phyloP scores from a whole-genome alignment of 2,329 filamentous ascomycete genomes.

The Tympanopsis confertula region DNA sequence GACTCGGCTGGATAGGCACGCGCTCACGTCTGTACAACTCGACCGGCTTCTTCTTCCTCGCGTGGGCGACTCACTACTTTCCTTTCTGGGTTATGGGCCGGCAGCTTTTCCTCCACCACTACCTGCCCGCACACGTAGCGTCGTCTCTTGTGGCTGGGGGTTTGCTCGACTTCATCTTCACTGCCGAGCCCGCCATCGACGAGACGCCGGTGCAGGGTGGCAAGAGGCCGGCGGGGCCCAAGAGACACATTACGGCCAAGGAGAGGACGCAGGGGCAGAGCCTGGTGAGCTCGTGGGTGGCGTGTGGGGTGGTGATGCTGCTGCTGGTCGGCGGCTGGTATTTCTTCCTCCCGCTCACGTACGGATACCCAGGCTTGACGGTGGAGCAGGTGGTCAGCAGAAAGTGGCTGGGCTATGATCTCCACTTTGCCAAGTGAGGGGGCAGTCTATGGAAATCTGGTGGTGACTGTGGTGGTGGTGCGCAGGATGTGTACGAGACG shows the following conservation, averaged over 20 bases:
- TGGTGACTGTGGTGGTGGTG: constrained; percentile 3
- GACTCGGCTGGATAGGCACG: constrained; percentile 43
- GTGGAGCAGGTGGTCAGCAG: constrained; percentile 68
- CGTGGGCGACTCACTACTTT: constrained; percentile 94
- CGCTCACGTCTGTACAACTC: constrained; percentile 95
- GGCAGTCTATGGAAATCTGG: not conserved
- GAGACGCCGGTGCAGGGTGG: constrained; percentile 30
- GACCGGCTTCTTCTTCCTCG: constrained; percentile 96
- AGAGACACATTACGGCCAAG: constrained; percentile 62
- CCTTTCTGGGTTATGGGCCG: constrained; percentile 98
- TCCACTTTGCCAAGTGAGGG: constrained; percentile 91
- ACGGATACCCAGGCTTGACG: constrained; percentile 79
- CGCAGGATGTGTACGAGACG: too few species aligned
- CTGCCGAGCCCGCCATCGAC: constrained; percentile 62
- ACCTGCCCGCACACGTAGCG: constrained; percentile 86
- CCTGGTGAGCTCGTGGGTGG: constrained; percentile 68
- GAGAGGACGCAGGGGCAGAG: constrained; percentile 74
- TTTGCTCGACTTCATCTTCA: constrained; percentile 91
- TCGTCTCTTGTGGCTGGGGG: constrained; percentile 83
- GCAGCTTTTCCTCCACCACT: constrained; percentile 95
- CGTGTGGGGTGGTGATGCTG: constrained; percentile 56
- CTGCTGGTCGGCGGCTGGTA: constrained; percentile 68
- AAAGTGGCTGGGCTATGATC: constrained; percentile 94
- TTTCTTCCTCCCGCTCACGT: constrained; percentile 91
- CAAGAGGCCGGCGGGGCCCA: constrained; percentile 23